Base-by-base conservation (phyloP, 805 yeast species). In the Komagataella ulmi region DNA sequence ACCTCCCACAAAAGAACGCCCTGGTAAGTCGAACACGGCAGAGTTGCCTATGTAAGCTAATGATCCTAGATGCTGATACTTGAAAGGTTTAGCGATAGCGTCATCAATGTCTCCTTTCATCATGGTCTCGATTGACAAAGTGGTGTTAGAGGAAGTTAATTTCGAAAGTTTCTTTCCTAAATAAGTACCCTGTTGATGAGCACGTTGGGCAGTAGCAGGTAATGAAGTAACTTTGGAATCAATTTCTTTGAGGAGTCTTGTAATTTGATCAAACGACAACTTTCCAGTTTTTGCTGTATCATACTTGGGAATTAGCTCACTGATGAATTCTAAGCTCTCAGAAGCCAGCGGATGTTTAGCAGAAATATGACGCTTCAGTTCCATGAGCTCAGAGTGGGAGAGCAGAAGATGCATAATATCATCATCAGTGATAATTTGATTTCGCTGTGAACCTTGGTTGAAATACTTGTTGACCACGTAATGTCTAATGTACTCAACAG, bases 121-220 rank as follows among this genome's bases (percentile, higher is more conserved):
- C 40, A 75, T 69, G 30, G 72, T 79, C 52, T 71, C 69, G 49
- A 69, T 69, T 10, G 69, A 65, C 50, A 77, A 58, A 2, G 74
- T 70, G 14, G 68, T 68, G 17, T 72, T 68, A 10, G 74, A 63
- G 51, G 69, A 69, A 6, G 81, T 80, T 24, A 81, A 61, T 53
- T 72, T 74, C 48, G 77, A 72, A 47, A 82, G 65, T 63, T 82
- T 81, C 58, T 74, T 75, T 52, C 83, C 88, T 44, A 82, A 62
- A 58, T 82, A 82, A 53, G 72, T 70, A 54, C 88, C 88, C 64
- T 82, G 88, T 63, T 82, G 88, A 56, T 76, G 72, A 2, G 88
- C 87, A 53, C 87, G 72, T 68, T 82, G 88, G 7, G 88, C 88
- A 7, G 88, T 82, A 7, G 87, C 85, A 3, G 88, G 88, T 57